Evolutionary conservation across 2,329 filamentous ascomycete species (phyloP).

Genomic region (Celoporthe dispersa): DNA sequence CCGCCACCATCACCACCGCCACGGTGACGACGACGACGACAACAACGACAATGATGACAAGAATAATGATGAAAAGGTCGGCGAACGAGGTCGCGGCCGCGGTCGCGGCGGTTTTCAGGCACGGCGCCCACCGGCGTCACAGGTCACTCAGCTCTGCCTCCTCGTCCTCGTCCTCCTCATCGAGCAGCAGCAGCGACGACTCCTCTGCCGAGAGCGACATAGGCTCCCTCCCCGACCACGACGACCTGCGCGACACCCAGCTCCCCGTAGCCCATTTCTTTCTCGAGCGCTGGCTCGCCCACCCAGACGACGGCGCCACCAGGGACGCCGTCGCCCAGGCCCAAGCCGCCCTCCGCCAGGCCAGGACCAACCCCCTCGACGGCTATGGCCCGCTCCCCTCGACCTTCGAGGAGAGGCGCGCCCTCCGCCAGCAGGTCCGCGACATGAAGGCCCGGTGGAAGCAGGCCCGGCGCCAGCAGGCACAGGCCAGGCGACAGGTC

Average conservation of each 20-base stretch:
- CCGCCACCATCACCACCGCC: constrained; percentile 5
- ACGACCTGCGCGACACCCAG: constrained; percentile 54
- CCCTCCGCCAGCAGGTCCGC: constrained; percentile 51
- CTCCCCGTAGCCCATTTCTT: constrained; percentile 50
- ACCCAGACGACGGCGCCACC: constrained; percentile 55
- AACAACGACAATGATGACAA: too few relatives aligned
- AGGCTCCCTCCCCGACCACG: constrained; percentile 58
- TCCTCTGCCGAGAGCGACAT: constrained; percentile 48
- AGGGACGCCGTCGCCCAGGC: constrained; percentile 48
- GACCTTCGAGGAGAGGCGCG: constrained; percentile 29
- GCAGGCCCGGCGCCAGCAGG: constrained; percentile 44
- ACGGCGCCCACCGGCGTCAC: constrained; percentile 28
- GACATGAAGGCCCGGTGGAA: constrained; percentile 50
- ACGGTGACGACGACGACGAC: constrained; percentile 3
- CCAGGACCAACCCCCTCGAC: constrained; percentile 33
- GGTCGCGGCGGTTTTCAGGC: constrained; percentile 29
- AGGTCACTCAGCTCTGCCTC: constrained; percentile 39
- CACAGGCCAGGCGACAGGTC: constrained; percentile 38
- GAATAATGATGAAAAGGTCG: neutral
- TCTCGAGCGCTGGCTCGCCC: constrained; percentile 53
- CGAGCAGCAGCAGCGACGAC: constrained; percentile 43
- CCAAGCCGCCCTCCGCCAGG: constrained; percentile 49
- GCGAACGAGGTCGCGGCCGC: constrained; percentile 18
- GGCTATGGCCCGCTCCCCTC: constrained; percentile 15
- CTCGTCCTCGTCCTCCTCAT: constrained; percentile 35